Conservation (phyloP, 495 filamentous ascomycete genomes). For the Recurvomyces mirabilis region DNA sequence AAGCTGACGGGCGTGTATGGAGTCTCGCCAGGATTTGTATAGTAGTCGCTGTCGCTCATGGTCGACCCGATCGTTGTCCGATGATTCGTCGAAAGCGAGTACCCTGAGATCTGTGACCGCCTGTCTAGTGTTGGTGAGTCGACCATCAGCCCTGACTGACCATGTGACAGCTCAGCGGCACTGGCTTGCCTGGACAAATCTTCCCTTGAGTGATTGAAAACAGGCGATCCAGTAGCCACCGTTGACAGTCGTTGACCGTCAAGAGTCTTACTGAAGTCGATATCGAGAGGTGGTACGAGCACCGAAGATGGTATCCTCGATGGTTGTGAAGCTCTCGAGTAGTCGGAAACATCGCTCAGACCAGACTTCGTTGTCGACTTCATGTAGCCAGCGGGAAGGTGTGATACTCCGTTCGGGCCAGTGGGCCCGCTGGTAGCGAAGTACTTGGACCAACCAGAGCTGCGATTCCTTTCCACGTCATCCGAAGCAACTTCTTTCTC, state of each 20-base stretch:
- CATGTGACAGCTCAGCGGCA: constrained; percentile 1
- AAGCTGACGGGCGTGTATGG: constrained; percentile 17
- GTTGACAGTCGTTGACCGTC: constrained; percentile 19
- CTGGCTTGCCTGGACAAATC: constrained; percentile 14
- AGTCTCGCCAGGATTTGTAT: constrained; percentile 33
- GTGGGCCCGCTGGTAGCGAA: constrained; percentile 45
- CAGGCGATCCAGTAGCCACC: constrained; percentile 15
- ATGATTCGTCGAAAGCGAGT: constrained; percentile 31
- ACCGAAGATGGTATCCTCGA: constrained; percentile 17
- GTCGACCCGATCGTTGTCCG: constrained; percentile 36
- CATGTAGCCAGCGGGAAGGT: constrained; percentile 17
- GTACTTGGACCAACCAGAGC: constrained; percentile 52
- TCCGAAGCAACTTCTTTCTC: constrained; percentile 6
- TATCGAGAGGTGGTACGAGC: constrained; percentile 19
- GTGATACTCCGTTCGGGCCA: constrained; percentile 29
- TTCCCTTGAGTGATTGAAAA: constrained; percentile 15
- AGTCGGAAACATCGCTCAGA: constrained; percentile 9
- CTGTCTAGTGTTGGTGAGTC: constrained; percentile 16
- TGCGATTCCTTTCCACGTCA: constrained; percentile 31
- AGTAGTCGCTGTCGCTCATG: constrained; percentile 45
- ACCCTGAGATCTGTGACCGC: constrained; percentile 17
- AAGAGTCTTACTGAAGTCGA: constrained; percentile 18
- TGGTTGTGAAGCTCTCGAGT: constrained; percentile 10
- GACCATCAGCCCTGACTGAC: constrained; percentile 20
- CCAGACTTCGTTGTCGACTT: constrained; percentile 3